A percentile compares a stretch with the other conserved stretches of the same genome.
Conservation (phyloP, 2,329 filamentous ascomycete genomes). For the Zymoseptoria crescenta region DNA sequence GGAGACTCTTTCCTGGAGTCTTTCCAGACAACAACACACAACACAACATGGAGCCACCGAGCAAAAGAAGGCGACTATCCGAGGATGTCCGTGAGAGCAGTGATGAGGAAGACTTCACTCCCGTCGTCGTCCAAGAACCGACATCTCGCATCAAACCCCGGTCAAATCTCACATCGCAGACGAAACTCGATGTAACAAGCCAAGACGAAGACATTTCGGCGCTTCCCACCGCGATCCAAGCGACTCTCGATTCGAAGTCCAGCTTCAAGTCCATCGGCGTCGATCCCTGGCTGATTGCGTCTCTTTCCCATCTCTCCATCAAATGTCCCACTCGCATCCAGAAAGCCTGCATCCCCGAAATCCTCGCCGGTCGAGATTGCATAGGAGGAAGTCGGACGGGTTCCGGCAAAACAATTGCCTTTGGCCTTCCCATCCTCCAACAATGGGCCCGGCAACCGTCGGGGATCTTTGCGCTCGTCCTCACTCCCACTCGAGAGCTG, state of each 20-base stretch:
- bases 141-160: constrained; percentile 6
- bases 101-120: background rate
- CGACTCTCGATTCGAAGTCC: constrained; percentile 20
- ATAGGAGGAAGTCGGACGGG: constrained; percentile 92
- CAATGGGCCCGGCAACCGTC: constrained; percentile 87
- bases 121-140: background rate
- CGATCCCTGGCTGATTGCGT: constrained; percentile 68
- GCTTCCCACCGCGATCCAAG: constrained; percentile 18
- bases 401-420: constrained; percentile 95
- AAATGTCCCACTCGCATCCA: constrained; percentile 87
- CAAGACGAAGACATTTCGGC: background rate
- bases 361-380: constrained; percentile 82
- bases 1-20: background rate
- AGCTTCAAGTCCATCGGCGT: constrained; percentile 29
- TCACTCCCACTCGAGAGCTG: constrained; percentile 87
- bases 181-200: background rate
- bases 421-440: constrained; percentile 88
- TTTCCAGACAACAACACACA: background rate
- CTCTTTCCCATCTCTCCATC: constrained; percentile 71
- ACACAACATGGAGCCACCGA: constrained; percentile 9
- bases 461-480: constrained; percentile 79
- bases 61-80: constrained; percentile 11
- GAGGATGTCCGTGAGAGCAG: constrained; percentile 1
- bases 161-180: background rate
- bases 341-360: constrained; percentile 84